Evolutionary conservation across 1,284 basidiomycete species (phyloP).

Genomic region (Ganoderma leucocontextum): DNA sequence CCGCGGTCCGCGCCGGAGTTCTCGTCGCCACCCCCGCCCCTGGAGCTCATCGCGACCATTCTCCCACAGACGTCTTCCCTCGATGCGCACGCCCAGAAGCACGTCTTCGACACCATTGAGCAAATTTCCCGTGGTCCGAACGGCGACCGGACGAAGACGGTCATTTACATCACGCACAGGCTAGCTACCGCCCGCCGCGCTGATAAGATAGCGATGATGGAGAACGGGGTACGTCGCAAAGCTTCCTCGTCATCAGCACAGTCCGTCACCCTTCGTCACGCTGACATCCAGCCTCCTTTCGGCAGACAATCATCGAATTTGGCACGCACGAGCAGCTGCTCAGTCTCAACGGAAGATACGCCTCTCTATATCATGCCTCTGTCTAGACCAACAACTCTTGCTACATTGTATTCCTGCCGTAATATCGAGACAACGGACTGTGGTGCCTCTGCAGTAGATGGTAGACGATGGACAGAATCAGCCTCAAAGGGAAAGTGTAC

Average conservation of each 20-base stretch:
- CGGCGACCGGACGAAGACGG: conserved; percentile 70
- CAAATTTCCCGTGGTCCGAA: conserved; percentile 61
- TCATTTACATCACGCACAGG: conserved; percentile 86
- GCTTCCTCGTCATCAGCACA: conserved; percentile 6
- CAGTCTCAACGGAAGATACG: conserved; percentile 66
- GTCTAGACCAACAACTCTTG: conserved; percentile 46
- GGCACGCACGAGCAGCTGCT: conserved; percentile 82
- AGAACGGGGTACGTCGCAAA: conserved; percentile 68
- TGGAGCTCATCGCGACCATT: conserved; percentile 8
- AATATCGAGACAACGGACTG: conserved; percentile 9
- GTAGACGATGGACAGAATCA: conserved; percentile 2
- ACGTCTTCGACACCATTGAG: conserved; percentile 78
- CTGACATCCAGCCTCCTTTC: conserved; percentile 32
- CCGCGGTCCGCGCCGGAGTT: conserved; percentile 1
- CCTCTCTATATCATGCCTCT: conserved; percentile 74
- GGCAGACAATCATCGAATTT: conserved; percentile 79
- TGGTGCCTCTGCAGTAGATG: conserved; percentile 11
- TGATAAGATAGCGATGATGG: conserved; percentile 88
- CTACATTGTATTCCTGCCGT: not conserved
- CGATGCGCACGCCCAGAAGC: conserved; percentile 82
- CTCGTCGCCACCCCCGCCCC: not conserved
- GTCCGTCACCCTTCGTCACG: conserved; percentile 17
- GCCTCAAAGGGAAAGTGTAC: conserved; percentile 12
- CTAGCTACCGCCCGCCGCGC: conserved; percentile 81
- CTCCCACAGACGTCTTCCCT: conserved; percentile 73